Percentiles rank a stretch among this genome's conserved stretches.
phyloP scores from a whole-genome alignment of 352 stramenopile genomes.

The Phytophthora tubulina region DNA sequence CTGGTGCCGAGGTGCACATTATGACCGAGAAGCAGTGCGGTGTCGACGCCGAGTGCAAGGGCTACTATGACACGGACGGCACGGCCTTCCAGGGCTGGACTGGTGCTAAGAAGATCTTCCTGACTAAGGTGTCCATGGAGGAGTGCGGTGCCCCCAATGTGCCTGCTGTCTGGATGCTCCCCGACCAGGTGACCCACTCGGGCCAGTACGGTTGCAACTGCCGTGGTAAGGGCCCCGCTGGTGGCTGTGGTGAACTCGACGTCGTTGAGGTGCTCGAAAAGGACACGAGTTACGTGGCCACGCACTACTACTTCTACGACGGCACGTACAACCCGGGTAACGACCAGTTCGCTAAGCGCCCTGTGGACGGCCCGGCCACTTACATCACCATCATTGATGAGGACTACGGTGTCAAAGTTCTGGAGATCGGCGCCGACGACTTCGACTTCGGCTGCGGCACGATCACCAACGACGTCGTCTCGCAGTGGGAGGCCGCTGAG shows the following conservation, averaged over 20 bases:
- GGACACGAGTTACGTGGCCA: slow-evolving; percentile 66
- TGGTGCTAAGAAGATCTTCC: slow-evolving; percentile 84
- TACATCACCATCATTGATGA: slow-evolving; percentile 85
- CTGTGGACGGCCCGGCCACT: slow-evolving; percentile 52
- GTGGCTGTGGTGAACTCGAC: slow-evolving; percentile 82
- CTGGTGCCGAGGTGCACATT: slow-evolving; percentile 81
- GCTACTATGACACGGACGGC: slow-evolving; percentile 77
- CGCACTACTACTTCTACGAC: slow-evolving; percentile 88
- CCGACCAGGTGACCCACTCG: slow-evolving; percentile 71
- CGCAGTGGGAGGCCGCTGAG: slow-evolving; percentile 60
- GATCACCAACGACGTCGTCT: slow-evolving; percentile 64
- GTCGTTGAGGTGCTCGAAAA: slow-evolving; percentile 80
- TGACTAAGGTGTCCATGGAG: slow-evolving; percentile 76
- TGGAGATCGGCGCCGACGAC: slow-evolving; percentile 64
- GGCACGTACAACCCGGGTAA: slow-evolving; percentile 62
- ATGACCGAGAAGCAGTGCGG: slow-evolving; percentile 72
- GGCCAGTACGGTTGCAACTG: slow-evolving; percentile 89
- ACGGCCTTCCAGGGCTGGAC: slow-evolving; percentile 71
- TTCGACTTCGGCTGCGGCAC: slow-evolving; percentile 68
- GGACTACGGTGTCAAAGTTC: slow-evolving; percentile 70
- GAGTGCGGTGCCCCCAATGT: slow-evolving; percentile 53
- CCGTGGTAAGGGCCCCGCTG: slow-evolving; percentile 64
- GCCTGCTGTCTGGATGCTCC: slow-evolving; percentile 83
- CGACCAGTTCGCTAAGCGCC: slow-evolving; percentile 69
- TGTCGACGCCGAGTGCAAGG: slow-evolving; percentile 59